Base-by-base conservation (phyloP, 352 stramenopile genomes). In the Elongisporangium senticosum region DNA sequence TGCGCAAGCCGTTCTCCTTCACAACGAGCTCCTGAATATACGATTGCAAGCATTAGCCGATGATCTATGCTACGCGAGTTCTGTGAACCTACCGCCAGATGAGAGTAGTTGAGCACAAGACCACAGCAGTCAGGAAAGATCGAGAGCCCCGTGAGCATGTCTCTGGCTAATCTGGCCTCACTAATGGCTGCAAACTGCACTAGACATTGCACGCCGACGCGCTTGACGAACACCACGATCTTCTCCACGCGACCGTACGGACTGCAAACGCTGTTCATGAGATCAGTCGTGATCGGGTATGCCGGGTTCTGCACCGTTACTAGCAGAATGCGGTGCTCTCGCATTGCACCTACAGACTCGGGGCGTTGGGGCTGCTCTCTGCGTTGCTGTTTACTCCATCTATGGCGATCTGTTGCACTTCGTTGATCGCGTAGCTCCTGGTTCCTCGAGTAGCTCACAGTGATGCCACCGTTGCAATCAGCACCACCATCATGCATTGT, bases 261-360 rank as follows among this genome's bases (percentile, higher is more conserved):
- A 49, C 64, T 60, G 57, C 86, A 87, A 56, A 86, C 67, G 20
- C 57, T 58, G 53, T 74, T 40, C 49, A 87, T 74, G 53, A 87
- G 65, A 19, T 86, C 73, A 0, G 72, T 79, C 37, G 75, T 81
- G 62, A 87, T 79, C 10, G 73, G 75, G 40, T 81, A 82, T 56
- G 72, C 83, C 21, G 77, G 75, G 59, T 84, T 86, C 62, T 87
- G 77, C 47, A 87, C 71, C n/a, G 77, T 87, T 15, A 86, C 72
- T 21, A 87, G 70, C 63, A 87, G 43, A 53, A 87, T 87, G 52
- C 75, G 75, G 53, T 87, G 86, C 58, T 56, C 64, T 23, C 70
- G 64, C 6, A 47, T 64, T 22, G 53, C 37, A 23, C 59, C 21
- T 3, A 11, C 3, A 11, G 24, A 33, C 3, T 63, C 53, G 33